Conservation (phyloP, 2,329 filamentous ascomycete genomes). For the Zymoseptoria tritici region DNA sequence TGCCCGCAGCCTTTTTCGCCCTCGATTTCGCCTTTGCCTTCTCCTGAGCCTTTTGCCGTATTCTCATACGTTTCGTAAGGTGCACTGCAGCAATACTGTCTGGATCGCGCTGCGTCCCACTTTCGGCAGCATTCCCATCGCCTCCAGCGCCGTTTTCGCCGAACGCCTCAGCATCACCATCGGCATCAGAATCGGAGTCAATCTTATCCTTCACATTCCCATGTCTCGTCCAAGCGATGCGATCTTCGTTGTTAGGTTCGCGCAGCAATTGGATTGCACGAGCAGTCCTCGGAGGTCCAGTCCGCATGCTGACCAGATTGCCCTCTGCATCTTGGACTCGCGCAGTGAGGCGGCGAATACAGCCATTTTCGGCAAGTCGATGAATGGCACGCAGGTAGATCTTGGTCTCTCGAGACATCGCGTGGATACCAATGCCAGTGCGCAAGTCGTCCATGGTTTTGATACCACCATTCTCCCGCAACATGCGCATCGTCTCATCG, state of each 20-base stretch:
- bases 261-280: conserved; percentile 34
- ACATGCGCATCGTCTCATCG: conserved; percentile 40
- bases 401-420: conserved; percentile 32
- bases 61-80: background rate
- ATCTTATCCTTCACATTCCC: background rate
- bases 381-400: conserved; percentile 33
- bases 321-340: conserved; percentile 10
- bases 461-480: conserved; percentile 44
- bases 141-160: conserved; percentile 4
- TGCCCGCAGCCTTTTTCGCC: background rate
- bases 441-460: conserved; percentile 48
- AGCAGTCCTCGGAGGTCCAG: conserved; percentile 1
- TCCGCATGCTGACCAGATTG: conserved; percentile 9
- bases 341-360: conserved; percentile 26
- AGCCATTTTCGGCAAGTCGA: conserved; percentile 34
- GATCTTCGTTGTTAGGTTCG: conserved; percentile 28
- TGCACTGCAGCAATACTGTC: background rate
- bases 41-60: background rate
- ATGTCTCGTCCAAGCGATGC: conserved; percentile 13
- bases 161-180: conserved; percentile 23
- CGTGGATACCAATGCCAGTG: conserved; percentile 33
- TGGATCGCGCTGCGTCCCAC: conserved; percentile 1
- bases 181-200: conserved; percentile 5
- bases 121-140: conserved; percentile 4
- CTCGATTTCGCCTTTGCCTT: background rate